phyloP scores from a whole-genome alignment of 2,329 filamentous ascomycete species.

The Zopfia rhizophila region DNA sequence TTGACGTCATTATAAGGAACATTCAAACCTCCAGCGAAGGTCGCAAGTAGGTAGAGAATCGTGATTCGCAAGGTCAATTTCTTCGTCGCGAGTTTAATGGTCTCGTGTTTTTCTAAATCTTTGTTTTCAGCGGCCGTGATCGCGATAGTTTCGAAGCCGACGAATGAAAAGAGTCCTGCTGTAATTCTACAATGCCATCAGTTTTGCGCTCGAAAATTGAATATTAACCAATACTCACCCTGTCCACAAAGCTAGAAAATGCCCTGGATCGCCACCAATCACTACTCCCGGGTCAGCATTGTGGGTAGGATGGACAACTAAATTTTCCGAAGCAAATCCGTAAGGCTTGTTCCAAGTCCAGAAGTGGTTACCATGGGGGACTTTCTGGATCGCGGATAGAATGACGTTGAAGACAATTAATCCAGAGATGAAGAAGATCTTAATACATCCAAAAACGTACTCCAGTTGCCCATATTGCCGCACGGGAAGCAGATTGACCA shows the following conservation, averaged over 20 bases:
- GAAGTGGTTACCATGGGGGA: slow-evolving; percentile 35
- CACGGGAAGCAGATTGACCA: slow-evolving; percentile 88
- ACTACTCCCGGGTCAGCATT: slow-evolving; percentile 32
- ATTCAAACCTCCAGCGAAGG: slow-evolving; percentile 56
- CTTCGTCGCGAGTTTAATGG: slow-evolving; percentile 57
- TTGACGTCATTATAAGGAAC: slow-evolving; percentile 53
- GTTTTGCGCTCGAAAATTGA: too few relatives aligned
- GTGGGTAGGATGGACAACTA: slow-evolving; percentile 37
- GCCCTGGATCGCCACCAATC: slow-evolving; percentile 42
- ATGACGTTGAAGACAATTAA: slow-evolving; percentile 58
- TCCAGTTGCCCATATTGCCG: slow-evolving; percentile 88
- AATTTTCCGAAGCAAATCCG: slow-evolving; percentile 39
- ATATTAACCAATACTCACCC: too few relatives aligned
- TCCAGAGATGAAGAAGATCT: slow-evolving; percentile 68
- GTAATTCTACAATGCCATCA: too few relatives aligned
- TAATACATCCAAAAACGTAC: slow-evolving; percentile 85
- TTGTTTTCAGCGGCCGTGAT: slow-evolving; percentile 58
- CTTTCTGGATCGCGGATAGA: slow-evolving; percentile 42
- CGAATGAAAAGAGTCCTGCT: slow-evolving; percentile 56
- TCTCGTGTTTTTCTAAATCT: slow-evolving; percentile 53
- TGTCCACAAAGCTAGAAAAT: slow-evolving; percentile 54
- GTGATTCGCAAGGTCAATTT: slow-evolving; percentile 57
- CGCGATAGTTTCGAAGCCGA: slow-evolving; percentile 57
- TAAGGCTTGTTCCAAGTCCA: slow-evolving; percentile 50
- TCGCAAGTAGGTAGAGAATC: slow-evolving; percentile 55